Base-by-base conservation (phyloP, 345 rosid genomes). In the Lenwebbia sp. region DNA sequence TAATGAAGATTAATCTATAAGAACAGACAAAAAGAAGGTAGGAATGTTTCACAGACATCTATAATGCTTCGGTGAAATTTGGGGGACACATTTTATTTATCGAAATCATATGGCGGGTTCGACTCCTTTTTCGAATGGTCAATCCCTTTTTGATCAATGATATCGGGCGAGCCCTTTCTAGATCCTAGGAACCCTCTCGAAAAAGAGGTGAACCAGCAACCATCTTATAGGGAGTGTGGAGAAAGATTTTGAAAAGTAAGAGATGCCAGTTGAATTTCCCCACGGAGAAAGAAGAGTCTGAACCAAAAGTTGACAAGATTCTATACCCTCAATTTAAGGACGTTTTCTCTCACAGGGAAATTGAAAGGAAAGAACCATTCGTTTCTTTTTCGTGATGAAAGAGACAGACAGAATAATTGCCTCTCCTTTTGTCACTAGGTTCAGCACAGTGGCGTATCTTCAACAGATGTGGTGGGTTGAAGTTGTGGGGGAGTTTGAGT, bases 391-490 rank as follows among this genome's bases (percentile, higher is more conserved):
- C 26, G 47, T 37, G 81, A 70, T 37, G 81, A 52, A 55, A 15
- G 60, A 26, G 41, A 22, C 0, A 1, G 13, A 13, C n/a, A 51
- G 28, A 83, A 53, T 55, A 28, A 53, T 25, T 30, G 60, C 23
- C 44, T 21, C 44, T 40, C 53, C 33, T 19, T 1, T 10, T 14
- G 21, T 60, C 76, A 25, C 13, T 40, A 83, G 88, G 75, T 86
- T 86, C 85, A 54, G 60, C 11, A 86, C 86, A 10, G 90, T 91
- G 65, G 92, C 92, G 13, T 90, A 89, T 83, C 91, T 91, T 82
- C 89, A 91, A 82, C 93, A 91, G 81, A 86, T 86, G 49, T 86
- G 87, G 87, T 86, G 87, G 87, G 82, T 86, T 6, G 87, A 86
- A 62, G 90, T 89, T 9, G 88, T 28, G 15, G 92, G 93, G 23